Evolutionary conservation across 306 rosid species (phyloP).

Genomic region (Cucurbita pepo): DNA sequence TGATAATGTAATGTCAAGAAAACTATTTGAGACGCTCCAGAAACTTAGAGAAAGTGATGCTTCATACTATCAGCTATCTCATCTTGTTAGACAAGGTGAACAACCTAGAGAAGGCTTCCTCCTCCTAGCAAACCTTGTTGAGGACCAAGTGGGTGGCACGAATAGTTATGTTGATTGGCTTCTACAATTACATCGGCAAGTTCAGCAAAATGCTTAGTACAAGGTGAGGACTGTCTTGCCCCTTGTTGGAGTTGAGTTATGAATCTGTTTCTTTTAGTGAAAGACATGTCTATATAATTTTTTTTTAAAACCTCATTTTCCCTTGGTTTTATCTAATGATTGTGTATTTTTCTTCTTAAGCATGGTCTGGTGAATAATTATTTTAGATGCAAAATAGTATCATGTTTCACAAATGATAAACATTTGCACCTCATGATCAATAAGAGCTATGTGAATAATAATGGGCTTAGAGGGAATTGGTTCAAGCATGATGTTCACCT

Average conservation of each 20-base stretch:
- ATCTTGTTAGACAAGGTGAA: conserved; percentile 96
- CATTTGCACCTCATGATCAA: neutral
- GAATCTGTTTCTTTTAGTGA: neutral
- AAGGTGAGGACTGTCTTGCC: conserved; percentile 25
- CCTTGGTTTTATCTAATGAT: neutral
- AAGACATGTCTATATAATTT: neutral
- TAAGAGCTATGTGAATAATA: neutral
- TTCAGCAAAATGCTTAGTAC: conserved; percentile 59
- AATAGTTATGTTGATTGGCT: conserved; percentile 83
- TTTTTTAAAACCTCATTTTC: neutral
- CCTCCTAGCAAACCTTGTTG: conserved; percentile 69
- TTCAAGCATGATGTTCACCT: neutral
- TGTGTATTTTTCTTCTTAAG: neutral
- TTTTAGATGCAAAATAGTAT: neutral
- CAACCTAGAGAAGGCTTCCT: conserved; percentile 92
- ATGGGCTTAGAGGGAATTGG: neutral
- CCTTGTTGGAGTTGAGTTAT: neutral
- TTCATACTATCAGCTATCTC: conserved; percentile 48
- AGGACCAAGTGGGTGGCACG: conserved; percentile 77
- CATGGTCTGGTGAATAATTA: neutral
- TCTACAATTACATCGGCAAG: conserved; percentile 76
- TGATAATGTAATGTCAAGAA: conserved; percentile 84
- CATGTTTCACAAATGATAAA: neutral
- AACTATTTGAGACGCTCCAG: conserved; percentile 43
- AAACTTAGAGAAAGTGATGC: conserved; percentile 51